Evolutionary conservation across 2,329 filamentous ascomycete species (phyloP), one percentile per base, ranked within the genome.

Genomic region (Ceratocystis ficicola): DNA sequence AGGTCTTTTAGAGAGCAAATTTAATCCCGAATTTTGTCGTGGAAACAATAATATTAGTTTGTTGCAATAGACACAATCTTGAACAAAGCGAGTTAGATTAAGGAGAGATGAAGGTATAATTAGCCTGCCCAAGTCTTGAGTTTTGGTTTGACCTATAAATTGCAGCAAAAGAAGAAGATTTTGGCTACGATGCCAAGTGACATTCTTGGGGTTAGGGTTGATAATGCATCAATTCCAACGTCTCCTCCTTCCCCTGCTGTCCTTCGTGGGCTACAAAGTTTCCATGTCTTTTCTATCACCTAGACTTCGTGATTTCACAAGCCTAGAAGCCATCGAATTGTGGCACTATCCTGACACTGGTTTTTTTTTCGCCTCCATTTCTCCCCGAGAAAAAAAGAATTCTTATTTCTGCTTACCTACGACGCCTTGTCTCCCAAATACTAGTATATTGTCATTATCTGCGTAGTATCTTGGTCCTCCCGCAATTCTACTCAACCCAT

Each of bases 231-330:
- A 36, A 28, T 59, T 57, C 52, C 17, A 30, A 59, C 55, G 7
- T 59, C 55, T 59, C 55, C 55, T 59, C 30, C 52, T 32, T 57
- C 55, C 55, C 25, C 55, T 59, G 55, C 55, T 36, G 28, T 2
- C 22, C n/a, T 20, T 25, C 48, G 32, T 36, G 28, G 8, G 17
- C 55, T n/a, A 32, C 28, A 7, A 59, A 36, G 55, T 30, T 59
- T 32, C 55, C 36, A 36, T 36, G 55, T 15, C 55, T 36, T 59
- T 59, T 32, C 32, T 3, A 20, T 7, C 55, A 32, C 20, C 55
- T 59, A 30, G 30, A 36, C 55, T 59, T 57, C 55, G 30, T 30
- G 17, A 32, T 36, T 36, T 59, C 55, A n/a, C 28, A 30, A 59
- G 5, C 28, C 55, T 15, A 59, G 32, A 12, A 20, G 6, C 22